Evolutionary conservation across 2,329 filamentous ascomycete genomes (phyloP), one percentile per base, ranked within the genome.

Genomic region (Geosmithia morbida): DNA sequence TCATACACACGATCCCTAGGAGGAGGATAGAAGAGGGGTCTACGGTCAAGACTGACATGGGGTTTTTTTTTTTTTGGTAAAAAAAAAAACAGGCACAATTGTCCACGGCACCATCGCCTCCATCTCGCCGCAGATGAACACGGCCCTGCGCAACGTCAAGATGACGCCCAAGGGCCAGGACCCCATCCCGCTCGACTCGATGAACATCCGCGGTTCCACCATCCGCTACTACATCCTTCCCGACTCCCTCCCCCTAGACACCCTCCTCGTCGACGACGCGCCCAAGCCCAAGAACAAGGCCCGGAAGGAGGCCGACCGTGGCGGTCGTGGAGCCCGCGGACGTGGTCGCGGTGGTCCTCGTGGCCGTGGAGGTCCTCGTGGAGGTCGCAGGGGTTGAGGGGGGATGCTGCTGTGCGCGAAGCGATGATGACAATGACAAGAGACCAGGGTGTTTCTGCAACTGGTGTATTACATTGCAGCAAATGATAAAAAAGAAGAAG

Each of bases 241-340:
- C 48, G 92, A 98, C 70, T 92, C 86, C 53, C 76, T 98, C 59
- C 90, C 90, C 40, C 77, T 98, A 54, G 92, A 98, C 66, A 96
- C 90, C 41, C 77, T 98, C 47, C 77, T 98, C 52, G 88, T 98
- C 56, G 92, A 98, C 64, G 92, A 98, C 68, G 81, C 87, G 59
- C 88, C 90, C 46, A 98, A 98, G 74, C 90, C 92, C 51, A 97
- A 97, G 84, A 98, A 98, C 72, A 98, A 98, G 81, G 90, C 92
- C 22, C 80, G 90, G 62, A 98, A 98, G 75, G 92, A 97, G 70
- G 75, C 74, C 30, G 77, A 79, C 50, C 71, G 72, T 42, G 74
- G 73, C 43, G 71, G 72, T 10, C 66, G 74, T 33, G 71, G 79
- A 50, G 66, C 72, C 18, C 63, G 75, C 29, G 70, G 74, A 30